Evolutionary conservation across 352 stramenopile genomes (phyloP).

Genomic region (Globisporangium solare): DNA sequence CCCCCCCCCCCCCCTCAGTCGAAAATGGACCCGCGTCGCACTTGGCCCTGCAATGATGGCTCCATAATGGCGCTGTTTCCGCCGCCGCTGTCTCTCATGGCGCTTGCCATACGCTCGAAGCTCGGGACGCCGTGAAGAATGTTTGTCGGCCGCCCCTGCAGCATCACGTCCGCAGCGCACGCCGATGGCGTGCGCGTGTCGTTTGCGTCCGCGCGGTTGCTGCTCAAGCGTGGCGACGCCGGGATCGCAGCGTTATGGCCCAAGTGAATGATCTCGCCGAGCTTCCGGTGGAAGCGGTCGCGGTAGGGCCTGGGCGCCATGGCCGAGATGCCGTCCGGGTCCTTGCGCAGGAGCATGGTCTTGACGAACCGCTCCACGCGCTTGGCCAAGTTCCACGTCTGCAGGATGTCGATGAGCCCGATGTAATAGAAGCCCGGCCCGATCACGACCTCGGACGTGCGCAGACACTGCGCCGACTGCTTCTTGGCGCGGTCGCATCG

Average conservation of each 20-base stretch:
- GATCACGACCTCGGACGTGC: conserved; percentile 72
- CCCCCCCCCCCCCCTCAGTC: too few relatives aligned
- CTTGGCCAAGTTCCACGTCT: conserved; percentile 75
- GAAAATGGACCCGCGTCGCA: too few relatives aligned
- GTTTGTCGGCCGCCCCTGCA: too few relatives aligned
- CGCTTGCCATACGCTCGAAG: too few relatives aligned
- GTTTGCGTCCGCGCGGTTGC: too few relatives aligned
- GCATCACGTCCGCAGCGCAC: too few relatives aligned
- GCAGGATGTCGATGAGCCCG: conserved; percentile 83
- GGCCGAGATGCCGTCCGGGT: conserved; percentile 70
- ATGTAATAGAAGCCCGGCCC: conserved; percentile 85
- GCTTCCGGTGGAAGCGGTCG: conserved; percentile 61
- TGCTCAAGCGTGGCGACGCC: too few relatives aligned
- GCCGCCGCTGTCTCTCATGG: too few relatives aligned
- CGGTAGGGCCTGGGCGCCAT: conserved; percentile 66
- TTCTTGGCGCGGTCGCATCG: conserved; percentile 24
- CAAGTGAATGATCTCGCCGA: conserved; percentile 74
- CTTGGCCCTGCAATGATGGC: too few relatives aligned
- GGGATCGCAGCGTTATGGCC: conserved; percentile 36
- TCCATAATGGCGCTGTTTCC: too few relatives aligned
- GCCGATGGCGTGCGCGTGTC: too few relatives aligned
- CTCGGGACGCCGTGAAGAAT: too few relatives aligned
- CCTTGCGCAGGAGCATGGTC: conserved; percentile 52
- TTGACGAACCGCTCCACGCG: conserved; percentile 75
- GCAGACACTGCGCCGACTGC: conserved; percentile 59